Conservation (phyloP, 768 basidiomycete genomes). For the Chalciporus piperatus region DNA sequence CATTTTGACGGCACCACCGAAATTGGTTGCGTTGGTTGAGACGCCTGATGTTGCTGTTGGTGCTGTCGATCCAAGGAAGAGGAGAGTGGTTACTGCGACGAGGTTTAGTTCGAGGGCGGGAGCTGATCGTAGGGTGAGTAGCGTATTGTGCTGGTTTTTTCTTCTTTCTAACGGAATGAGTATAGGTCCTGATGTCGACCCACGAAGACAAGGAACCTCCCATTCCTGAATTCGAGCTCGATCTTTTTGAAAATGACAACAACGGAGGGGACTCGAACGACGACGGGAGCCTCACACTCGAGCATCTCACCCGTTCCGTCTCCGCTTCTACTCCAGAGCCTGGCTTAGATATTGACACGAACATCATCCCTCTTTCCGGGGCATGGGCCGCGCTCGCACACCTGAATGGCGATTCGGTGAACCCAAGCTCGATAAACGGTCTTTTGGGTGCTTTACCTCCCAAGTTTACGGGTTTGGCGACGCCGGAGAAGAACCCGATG, state of each 20-base stretch:
- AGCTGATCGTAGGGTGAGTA: conserved; percentile 74
- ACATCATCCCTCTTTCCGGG: conserved; percentile 66
- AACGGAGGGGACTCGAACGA: conserved; percentile 5
- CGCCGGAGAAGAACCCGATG: conserved; percentile 93
- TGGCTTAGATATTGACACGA: conserved; percentile 60
- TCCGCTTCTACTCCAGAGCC: conserved; percentile 25
- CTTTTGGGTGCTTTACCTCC: conserved; percentile 58
- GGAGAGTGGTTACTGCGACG: conserved; percentile 83
- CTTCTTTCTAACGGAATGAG: neutral
- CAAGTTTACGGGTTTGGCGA: conserved; percentile 77
- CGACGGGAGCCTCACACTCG: conserved; percentile 4
- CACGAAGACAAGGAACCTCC: conserved; percentile 56
- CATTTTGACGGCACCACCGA: conserved; percentile 80
- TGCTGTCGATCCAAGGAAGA: conserved; percentile 80
- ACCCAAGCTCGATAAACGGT: conserved; percentile 45
- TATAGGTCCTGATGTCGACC: conserved; percentile 80
- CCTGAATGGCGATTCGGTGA: conserved; percentile 30
- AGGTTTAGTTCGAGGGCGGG: conserved; percentile 82
- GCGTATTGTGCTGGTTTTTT: neutral
- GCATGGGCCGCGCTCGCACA: conserved; percentile 71
- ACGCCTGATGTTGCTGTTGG: conserved; percentile 90
- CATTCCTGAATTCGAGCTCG: conserved; percentile 19
- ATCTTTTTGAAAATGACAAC: conserved; percentile 21
- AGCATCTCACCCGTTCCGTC: conserved; percentile 10
- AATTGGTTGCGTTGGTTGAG: conserved; percentile 77